Evolutionary conservation across 352 stramenopile species (phyloP).

Genomic region (Aphanomyces astaci): DNA sequence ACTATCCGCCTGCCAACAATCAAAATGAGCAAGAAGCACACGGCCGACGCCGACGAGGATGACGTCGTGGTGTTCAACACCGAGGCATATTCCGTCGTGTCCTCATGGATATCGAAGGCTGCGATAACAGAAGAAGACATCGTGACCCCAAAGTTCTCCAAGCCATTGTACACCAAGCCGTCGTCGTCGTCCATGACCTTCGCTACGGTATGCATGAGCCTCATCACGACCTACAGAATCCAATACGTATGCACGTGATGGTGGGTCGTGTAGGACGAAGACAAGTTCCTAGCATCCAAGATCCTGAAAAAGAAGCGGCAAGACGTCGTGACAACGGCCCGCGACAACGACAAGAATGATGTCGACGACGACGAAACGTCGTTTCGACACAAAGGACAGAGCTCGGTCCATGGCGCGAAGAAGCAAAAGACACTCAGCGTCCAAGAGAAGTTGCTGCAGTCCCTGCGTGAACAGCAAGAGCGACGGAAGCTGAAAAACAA

Average conservation of each 20-base stretch:
- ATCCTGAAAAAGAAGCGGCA: slow-evolving; percentile 21
- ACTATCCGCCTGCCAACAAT: neutral
- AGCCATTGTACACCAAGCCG: slow-evolving; percentile 17
- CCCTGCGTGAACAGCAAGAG: slow-evolving; percentile 18
- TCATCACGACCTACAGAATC: too few species aligned
- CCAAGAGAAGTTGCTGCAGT: slow-evolving; percentile 12
- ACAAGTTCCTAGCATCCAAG: slow-evolving; percentile 21
- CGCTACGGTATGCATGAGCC: neutral
- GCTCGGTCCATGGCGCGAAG: neutral
- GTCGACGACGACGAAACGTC: neutral
- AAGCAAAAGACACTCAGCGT: slow-evolving; percentile 8
- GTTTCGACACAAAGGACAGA: neutral
- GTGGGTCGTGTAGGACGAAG: slow-evolving; percentile 25
- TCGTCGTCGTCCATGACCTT: neutral
- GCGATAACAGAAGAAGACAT: slow-evolving; percentile 6
- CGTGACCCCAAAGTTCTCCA: neutral
- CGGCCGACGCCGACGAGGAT: slow-evolving; percentile 5
- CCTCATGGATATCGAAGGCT: slow-evolving; percentile 14
- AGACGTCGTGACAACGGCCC: neutral
- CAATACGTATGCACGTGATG: too few species aligned
- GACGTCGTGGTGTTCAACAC: slow-evolving; percentile 20
- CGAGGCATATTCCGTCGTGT: slow-evolving; percentile 18
- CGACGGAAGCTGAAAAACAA: slow-evolving; percentile 15
- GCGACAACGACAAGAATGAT: neutral
- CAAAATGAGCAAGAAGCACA: slow-evolving; percentile 9